Evolutionary conservation across 202 grass and related monocot species (phyloP).

Genomic region (Elaeis oleifera): DNA sequence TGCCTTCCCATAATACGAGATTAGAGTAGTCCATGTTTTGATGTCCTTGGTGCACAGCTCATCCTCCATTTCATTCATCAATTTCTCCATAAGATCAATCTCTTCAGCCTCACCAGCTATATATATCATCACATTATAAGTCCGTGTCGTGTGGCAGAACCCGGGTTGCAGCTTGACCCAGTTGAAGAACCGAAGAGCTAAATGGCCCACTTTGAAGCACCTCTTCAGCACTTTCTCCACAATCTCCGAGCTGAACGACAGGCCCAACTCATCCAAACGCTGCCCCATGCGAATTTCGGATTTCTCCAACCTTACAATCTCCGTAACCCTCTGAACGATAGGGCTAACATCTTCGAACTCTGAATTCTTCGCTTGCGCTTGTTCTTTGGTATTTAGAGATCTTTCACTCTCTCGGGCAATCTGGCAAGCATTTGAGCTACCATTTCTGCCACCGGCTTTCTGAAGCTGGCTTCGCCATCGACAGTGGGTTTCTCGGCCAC

Average conservation of each 20-base stretch:
- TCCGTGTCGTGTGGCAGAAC: slow-evolving; percentile 51
- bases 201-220: slow-evolving; percentile 60
- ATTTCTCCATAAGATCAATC: slow-evolving; percentile 42
- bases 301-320: slow-evolving; percentile 39
- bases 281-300: slow-evolving; percentile 24
- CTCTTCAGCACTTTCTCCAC: slow-evolving; percentile 61
- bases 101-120: slow-evolving; percentile 44
- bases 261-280: slow-evolving; percentile 35
- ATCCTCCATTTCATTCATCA: slow-evolving; percentile 54
- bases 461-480: too few relatives aligned
- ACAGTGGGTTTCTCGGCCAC: neutral
- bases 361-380: neutral
- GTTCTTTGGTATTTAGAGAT: neutral
- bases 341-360: slow-evolving; percentile 25
- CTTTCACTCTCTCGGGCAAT: slow-evolving; percentile 28
- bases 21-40: slow-evolving; percentile 67
- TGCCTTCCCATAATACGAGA: slow-evolving; percentile 46
- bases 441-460: too few relatives aligned
- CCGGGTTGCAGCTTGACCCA: slow-evolving; percentile 46
- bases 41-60: slow-evolving; percentile 46
- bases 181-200: slow-evolving; percentile 59
- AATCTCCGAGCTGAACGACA: slow-evolving; percentile 34
- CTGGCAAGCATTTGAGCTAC: slow-evolving; percentile 41
- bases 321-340: slow-evolving; percentile 39
- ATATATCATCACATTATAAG: slow-evolving; percentile 64